Evolutionary conservation across 768 basidiomycete species (phyloP), one percentile per base, ranked within the genome.

Genomic region (Suillus tomentosus): DNA sequence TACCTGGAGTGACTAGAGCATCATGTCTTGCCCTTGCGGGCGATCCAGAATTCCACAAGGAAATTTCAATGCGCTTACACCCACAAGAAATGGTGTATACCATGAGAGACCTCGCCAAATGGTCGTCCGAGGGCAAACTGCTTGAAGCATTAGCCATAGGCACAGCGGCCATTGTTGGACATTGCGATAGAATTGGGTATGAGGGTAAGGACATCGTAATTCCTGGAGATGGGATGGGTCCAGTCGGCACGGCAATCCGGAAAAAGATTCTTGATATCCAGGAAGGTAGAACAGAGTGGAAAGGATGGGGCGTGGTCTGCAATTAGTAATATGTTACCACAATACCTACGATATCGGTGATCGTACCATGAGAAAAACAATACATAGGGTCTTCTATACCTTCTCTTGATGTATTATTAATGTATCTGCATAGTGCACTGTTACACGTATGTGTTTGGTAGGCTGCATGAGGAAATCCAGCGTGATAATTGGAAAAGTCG

Each of bases 1-100:
- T 99, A 2, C 95, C 95, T 2, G 94, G 96, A 53, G 87, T 98
- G 31, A 97, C 95, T 8, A 88, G 96, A 66, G 90, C 91, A 70
- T 95, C 93, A 34, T 87, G 92, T 50, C 84, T 97, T 47, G 70
- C 81, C 0, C 87, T 98, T 50, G 84, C 86, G 5, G 78, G 85
- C 17, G 87, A 86, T 10, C 92, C 93, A 67, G 78, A 80, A 0
- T 82, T 82, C 56, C 81, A 22, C 47, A 51, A 62, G 34, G 61
- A 60, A 4, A 5, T 60, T 53, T 61, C 71, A 3, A 62, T 74
- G 34, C 77, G 76, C 5, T 62, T 87, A 15, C 66, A 81, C 67
- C 76, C 86, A 0, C 75, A 80, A n/a, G 91, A 93, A 73, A 81
- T 83, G 15, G 67, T 79, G 3, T 75, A 93, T n/a, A 85, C 87